Evolutionary conservation across 2,329 filamentous ascomycete species (phyloP), one percentile per base, ranked within the genome.

Genomic region (Fusarium coicis): DNA sequence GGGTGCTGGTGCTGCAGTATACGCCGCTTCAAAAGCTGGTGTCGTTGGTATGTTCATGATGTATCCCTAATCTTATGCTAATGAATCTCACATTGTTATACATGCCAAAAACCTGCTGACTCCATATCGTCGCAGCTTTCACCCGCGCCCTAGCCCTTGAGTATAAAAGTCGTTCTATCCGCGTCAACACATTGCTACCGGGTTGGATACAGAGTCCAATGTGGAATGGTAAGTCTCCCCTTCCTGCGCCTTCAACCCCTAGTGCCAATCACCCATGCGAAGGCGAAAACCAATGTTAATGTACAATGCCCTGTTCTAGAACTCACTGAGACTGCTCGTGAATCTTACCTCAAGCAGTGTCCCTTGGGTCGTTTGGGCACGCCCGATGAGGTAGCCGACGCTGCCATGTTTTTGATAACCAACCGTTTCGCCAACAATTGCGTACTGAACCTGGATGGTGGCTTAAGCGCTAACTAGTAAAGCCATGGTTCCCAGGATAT

Each of bases 351-450:
- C 68, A 80, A 81, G 66, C 80, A 85, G 55, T 94, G 94, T 55
- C 93, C 93, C 2, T 79, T 81, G 6, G 75, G 77, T 89, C 90
- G 94, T 36, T 90, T 96, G 71, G 94, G 93, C 21, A 83, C 84
- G 39, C 85, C 88, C 12, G 85, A 89, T 32, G 94, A 97, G 80
- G 89, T 97, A 37, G 94, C 94, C n/a, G 91, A 95, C 78, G 94
- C 94, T 61, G 93, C 92, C 52, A 79, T 92, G 34, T 97, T 97
- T 80, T 86, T 97, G 21, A 92, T 90, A 36, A 87, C 87, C 52
- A 97, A 96, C 81, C 84, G 89, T 70, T 97, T 96, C 82, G 93
- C 94, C 63, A 96, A 96, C 80, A 97, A 97, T 74, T 96, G 93
- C 80, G 87, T 95, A 56, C 85, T 97, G 57, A 96, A 95, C 80